A percentile compares a stretch with the other conserved stretches of the same genome.
These are phyloP conservation scores for Daldinia caldariorum DNA, from an alignment of 495 filamentous ascomycete species.

Conservation along the genomic window DNA sequence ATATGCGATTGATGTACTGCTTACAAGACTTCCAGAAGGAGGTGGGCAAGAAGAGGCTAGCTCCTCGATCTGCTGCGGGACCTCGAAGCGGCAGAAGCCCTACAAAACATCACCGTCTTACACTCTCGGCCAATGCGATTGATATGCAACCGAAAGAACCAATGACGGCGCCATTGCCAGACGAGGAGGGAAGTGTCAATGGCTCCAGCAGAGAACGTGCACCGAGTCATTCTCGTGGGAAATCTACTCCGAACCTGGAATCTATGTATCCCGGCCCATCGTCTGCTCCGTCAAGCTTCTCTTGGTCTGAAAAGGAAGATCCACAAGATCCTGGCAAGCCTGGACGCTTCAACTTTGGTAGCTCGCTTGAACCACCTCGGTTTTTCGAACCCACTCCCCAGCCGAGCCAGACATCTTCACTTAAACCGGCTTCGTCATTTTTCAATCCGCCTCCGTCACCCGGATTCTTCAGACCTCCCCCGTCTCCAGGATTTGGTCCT, in stretches of 20 bases:
- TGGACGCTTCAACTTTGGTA: conserved; percentile 54
- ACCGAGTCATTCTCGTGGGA: conserved; percentile 51
- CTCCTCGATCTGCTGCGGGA: conserved; percentile 55
- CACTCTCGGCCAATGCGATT: conserved; percentile 62
- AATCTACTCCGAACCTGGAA: conserved; percentile 56
- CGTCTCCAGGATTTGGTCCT: conserved; percentile 54
- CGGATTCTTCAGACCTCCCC: conserved; percentile 33
- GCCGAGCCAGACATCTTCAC: conserved; percentile 19
- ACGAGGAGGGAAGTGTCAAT: conserved; percentile 46
- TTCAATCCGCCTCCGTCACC: conserved; percentile 48
- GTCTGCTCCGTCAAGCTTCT: conserved; percentile 65
- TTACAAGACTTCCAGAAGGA: conserved; percentile 89
- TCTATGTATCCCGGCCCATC: conserved; percentile 65
- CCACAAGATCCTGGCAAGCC: conserved; percentile 46
- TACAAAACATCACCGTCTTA: conserved; percentile 63
- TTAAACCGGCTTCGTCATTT: conserved; percentile 47
- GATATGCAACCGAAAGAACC: conserved; percentile 57
- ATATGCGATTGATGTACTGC: conserved; percentile 98
- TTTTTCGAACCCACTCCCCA: conserved; percentile 45
- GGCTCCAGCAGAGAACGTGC: conserved; percentile 43
- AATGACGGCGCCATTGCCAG: conserved; percentile 61
- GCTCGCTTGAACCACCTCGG: conserved; percentile 42
- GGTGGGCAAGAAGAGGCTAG: conserved; percentile 62
- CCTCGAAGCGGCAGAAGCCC: conserved; percentile 58
- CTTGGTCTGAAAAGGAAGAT: conserved; percentile 59